phyloP scores from a whole-genome alignment of 129 eudicot genomes.

The Oenanthe sinensis region DNA sequence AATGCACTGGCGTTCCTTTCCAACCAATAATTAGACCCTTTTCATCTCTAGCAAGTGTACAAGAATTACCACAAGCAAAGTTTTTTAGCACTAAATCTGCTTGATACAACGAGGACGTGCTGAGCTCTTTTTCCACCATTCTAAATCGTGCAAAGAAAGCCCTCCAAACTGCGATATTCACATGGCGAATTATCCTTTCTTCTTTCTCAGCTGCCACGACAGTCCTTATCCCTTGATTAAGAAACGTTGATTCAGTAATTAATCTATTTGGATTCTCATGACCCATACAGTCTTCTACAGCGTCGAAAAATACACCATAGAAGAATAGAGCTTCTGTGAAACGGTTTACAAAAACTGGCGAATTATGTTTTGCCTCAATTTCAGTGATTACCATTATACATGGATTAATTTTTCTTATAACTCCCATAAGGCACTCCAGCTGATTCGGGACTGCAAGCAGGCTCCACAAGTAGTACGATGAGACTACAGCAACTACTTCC shows the following conservation, averaged over 20 bases:
- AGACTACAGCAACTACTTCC: constrained; percentile 14
- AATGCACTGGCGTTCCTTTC: constrained; percentile 31
- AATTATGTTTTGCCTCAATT: constrained; percentile 16
- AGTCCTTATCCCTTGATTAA: constrained; percentile 11
- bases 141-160: constrained; percentile 23
- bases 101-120: constrained; percentile 15
- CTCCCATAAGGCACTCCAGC: constrained; percentile 13
- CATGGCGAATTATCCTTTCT: constrained; percentile 16
- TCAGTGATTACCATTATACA: constrained; percentile 12
- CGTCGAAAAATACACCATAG: constrained; percentile 15
- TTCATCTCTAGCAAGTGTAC: constrained; percentile 21
- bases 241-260: neutral
- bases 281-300: constrained; percentile 12
- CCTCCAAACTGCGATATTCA: constrained; percentile 17
- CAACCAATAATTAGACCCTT: constrained; percentile 24
- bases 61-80: constrained; percentile 19
- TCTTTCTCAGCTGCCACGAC: constrained; percentile 16
- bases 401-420: constrained; percentile 15
- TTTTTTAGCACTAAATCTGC: constrained; percentile 23
- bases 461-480: neutral
- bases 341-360: constrained; percentile 14
- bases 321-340: constrained; percentile 18
- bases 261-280: constrained; percentile 1
- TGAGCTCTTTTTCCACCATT: constrained; percentile 19
- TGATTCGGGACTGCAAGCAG: constrained; percentile 1